phyloP scores from a whole-genome alignment of 352 stramenopile species.

The Phytophthora ohioensis region DNA sequence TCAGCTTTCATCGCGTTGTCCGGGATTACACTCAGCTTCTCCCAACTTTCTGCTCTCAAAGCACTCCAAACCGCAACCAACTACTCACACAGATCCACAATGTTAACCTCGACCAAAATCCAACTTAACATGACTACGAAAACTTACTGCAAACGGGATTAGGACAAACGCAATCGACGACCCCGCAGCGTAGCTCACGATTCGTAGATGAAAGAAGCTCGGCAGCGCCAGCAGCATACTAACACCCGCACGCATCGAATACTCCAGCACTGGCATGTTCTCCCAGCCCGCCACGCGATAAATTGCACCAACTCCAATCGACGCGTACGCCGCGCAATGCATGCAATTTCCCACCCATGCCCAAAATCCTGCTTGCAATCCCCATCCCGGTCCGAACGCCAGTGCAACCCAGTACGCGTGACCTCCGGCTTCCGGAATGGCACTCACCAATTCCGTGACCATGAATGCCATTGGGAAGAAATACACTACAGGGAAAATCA shows the following conservation, averaged over 20 bases:
- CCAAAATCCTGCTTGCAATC: constrained; percentile 86
- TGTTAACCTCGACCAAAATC: background rate
- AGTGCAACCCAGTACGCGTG: constrained; percentile 76
- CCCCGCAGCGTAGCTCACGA: constrained; percentile 45
- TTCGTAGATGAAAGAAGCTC: constrained; percentile 52
- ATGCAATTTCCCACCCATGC: constrained; percentile 84
- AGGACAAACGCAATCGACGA: constrained; percentile 47
- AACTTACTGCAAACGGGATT: constrained; percentile 48
- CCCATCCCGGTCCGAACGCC: constrained; percentile 72
- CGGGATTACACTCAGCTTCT: constrained; percentile 42
- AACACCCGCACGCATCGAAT: constrained; percentile 52
- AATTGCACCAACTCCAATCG: constrained; percentile 49
- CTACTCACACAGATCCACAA: constrained; percentile 19
- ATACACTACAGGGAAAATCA: constrained; percentile 54
- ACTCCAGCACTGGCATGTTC: constrained; percentile 49
- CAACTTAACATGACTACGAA: background rate
- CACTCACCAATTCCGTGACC: constrained; percentile 57
- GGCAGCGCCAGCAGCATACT: constrained; percentile 60
- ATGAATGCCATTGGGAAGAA: constrained; percentile 59
- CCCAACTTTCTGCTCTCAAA: constrained; percentile 45
- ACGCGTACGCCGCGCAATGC: constrained; percentile 76
- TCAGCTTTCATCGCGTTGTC: constrained; percentile 16
- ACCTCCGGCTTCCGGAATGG: constrained; percentile 57
- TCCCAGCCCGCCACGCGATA: constrained; percentile 20
- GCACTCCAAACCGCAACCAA: constrained; percentile 50